Percentiles rank a stretch among this genome's conserved stretches.
These are phyloP conservation scores for Fomitiporia mediterranea DNA, from an alignment of 1,284 basidiomycete species.

Conservation along the genomic window DNA sequence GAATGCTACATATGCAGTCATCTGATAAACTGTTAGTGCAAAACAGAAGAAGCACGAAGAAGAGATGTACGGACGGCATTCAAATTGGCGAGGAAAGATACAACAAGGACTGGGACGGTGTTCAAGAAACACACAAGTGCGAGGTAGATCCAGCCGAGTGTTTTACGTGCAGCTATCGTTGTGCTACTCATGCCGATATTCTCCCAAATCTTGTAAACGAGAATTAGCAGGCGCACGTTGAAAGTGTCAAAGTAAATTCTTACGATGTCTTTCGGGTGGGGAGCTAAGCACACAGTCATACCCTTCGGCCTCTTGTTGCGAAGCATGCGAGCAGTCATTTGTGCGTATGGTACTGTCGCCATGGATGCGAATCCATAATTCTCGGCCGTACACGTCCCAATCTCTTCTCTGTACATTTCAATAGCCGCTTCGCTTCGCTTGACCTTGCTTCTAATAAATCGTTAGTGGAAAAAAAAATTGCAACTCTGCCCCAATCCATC, in stretches of 20 bases:
- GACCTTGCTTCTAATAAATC: slow-evolving; percentile 52
- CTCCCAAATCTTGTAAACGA: slow-evolving; percentile 76
- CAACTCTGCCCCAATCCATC: slow-evolving; percentile 4
- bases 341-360: slow-evolving; percentile 88
- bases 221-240: background rate
- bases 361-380: slow-evolving; percentile 93
- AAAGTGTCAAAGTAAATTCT: slow-evolving; percentile 30
- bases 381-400: slow-evolving; percentile 76
- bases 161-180: slow-evolving; percentile 61
- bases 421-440: slow-evolving; percentile 76
- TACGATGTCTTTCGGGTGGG: slow-evolving; percentile 84
- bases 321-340: slow-evolving; percentile 73
- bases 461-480: slow-evolving; percentile 12
- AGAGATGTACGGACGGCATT: slow-evolving; percentile 46
- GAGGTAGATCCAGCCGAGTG: slow-evolving; percentile 74
- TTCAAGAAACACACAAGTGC: slow-evolving; percentile 83
- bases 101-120: slow-evolving; percentile 80
- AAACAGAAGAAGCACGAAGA: background rate
- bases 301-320: slow-evolving; percentile 67
- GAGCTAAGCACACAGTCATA: slow-evolving; percentile 66
- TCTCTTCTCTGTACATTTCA: slow-evolving; percentile 70
- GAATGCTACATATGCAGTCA: slow-evolving; percentile 68
- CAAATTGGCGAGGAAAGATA: slow-evolving; percentile 80
- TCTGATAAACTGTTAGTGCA: slow-evolving; percentile 31
- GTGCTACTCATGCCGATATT: slow-evolving; percentile 76